A percentile compares a stretch with the other conserved stretches of the same genome.
These are phyloP conservation scores for Lycium ferocissimum DNA, from an alignment of 257 asterid genomes.

Conservation along the genomic window DNA sequence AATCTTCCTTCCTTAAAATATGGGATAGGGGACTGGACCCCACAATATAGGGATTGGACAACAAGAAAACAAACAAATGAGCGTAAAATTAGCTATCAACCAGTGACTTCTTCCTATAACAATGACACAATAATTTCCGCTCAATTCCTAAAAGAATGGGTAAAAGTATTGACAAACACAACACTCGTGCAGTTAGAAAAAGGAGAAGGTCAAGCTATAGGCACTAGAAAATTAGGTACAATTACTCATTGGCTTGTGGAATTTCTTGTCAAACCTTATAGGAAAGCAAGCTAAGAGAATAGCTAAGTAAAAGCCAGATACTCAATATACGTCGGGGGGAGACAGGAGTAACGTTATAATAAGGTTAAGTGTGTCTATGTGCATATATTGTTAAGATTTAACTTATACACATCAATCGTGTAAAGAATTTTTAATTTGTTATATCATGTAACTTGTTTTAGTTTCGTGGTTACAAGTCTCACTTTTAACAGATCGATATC, in stretches of 20 bases:
- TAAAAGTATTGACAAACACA: not conserved
- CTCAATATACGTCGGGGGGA: not conserved
- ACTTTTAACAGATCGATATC: not conserved
- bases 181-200: not conserved
- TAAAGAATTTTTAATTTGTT: too few relatives aligned
- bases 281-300: not conserved
- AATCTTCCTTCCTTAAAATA: too few relatives aligned
- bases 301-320: not conserved
- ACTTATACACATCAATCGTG: too few relatives aligned
- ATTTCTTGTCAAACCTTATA: not conserved
- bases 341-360: not conserved
- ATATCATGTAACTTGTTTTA: too few relatives aligned
- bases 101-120: not conserved
- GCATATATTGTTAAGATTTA: not conserved
- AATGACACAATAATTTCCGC: not conserved
- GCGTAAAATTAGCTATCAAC: not conserved
- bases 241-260: not conserved
- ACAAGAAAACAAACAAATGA: not conserved
- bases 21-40: too few relatives aligned
- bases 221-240: not conserved
- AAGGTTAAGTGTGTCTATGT: not conserved
- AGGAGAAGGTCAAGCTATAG: not conserved
- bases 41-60: not conserved
- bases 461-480: not conserved
- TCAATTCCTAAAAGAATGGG: slow-evolving; percentile 11